Evolutionary conservation across 352 stramenopile species (phyloP), one percentile per base, ranked within the genome.

Genomic region (Phytopythium delawarense): DNA sequence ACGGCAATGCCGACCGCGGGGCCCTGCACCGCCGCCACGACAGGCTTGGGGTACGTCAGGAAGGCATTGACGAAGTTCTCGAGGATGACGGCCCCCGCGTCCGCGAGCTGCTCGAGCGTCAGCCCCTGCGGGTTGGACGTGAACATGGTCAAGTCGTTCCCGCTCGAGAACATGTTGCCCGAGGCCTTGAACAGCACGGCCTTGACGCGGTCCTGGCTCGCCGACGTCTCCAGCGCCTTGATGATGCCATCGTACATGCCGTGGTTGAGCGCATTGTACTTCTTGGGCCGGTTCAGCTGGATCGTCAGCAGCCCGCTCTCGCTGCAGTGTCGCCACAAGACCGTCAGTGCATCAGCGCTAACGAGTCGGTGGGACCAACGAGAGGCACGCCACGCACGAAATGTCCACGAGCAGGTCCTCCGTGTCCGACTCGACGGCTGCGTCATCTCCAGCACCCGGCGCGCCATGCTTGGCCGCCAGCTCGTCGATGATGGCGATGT

Each of bases 11-110:
- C 94, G 30, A 98, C 80, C 0, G 91, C 91, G 0, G 91, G 91
- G 4, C 90, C 94, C 59, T 98, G 92, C 11, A 98, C 94, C 9
- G 87, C 87, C 0, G 87, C 88, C 12, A 96, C 83, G 15, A 98
- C 74, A 13, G 92, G 84, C 72, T 98, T 98, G 7, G 87, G 87
- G 75, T 94, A 98, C 52, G 74, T 79, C 18, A 96, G 75, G 73
- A 94, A 96, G 35, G 68, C 65, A 61, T 94, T 63, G 23, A 91
- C 77, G 37, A 92, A 89, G 59, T 75, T 63, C 59, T 89, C 78
- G 35, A 88, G 77, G 25, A 83, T 61, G 57, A 72, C 71, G 4
- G 72, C 79, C 28, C 74, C 84, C 13, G 85, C 74, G 11, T 81
- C 76, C 4, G 83, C 82, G 66, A 91, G 79, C 6, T 76, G 57